phyloP scores from a whole-genome alignment of 2,329 filamentous ascomycete genomes.

The Colletotrichum cuscutae region DNA sequence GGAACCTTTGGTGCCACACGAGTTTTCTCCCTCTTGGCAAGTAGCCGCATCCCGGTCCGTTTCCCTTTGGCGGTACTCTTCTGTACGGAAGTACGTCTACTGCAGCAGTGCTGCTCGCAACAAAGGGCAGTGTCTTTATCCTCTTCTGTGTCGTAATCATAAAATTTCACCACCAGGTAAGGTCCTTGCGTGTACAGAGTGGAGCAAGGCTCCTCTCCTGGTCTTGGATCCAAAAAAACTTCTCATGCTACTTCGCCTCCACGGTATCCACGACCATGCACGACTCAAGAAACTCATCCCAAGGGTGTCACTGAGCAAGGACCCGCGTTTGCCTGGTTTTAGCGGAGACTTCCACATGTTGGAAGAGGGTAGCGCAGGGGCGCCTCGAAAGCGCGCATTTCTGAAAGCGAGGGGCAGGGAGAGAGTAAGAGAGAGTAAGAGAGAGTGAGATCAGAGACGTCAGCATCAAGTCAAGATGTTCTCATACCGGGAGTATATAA shows the following conservation, averaged over 20 bases:
- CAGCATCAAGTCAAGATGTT: slow-evolving; percentile 31
- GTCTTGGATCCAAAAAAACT: slow-evolving; percentile 31
- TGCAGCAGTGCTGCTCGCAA: background rate
- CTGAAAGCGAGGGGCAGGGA: background rate
- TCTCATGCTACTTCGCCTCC: slow-evolving; percentile 34
- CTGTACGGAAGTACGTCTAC: background rate
- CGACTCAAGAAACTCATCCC: slow-evolving; percentile 35
- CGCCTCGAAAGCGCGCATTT: background rate
- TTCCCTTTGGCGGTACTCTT: background rate
- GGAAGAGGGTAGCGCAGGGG: slow-evolving; percentile 2
- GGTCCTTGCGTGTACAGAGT: slow-evolving; percentile 28
- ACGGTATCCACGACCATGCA: slow-evolving; percentile 34
- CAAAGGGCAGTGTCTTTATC: background rate
- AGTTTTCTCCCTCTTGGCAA: background rate
- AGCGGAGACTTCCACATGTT: slow-evolving; percentile 30
- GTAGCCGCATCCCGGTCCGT: background rate
- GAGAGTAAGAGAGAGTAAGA: background rate
- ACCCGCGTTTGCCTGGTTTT: slow-evolving; percentile 37
- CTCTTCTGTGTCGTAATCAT: slow-evolving; percentile 22
- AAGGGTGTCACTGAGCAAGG: slow-evolving; percentile 24
- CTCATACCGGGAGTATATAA: slow-evolving; percentile 29
- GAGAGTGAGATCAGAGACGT: slow-evolving; percentile 16
- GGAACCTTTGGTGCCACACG: background rate
- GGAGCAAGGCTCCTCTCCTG: slow-evolving; percentile 17
- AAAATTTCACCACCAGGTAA: slow-evolving; percentile 21